Base-by-base conservation (phyloP, 2,329 filamentous ascomycete genomes). In the Sporothrix pseudoabietina region DNA sequence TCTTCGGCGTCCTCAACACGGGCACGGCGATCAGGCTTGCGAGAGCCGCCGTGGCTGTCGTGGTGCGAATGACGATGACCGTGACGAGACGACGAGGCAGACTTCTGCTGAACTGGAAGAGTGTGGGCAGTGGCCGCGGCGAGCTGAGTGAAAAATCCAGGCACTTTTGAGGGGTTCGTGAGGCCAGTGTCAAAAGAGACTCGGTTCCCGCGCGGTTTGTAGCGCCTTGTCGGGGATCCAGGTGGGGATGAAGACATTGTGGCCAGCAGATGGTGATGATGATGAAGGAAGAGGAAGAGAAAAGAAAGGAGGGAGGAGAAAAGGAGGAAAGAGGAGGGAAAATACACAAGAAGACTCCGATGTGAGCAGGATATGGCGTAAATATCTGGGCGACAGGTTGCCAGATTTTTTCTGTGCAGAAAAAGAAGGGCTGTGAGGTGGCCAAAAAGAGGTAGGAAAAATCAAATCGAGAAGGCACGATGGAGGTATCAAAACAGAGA, bases 131-230 rank as follows among this genome's bases (percentile, higher is more conserved):
- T 41, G 1, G 39, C 66, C 3, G 71, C 57, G 2, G 73, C 73
- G 19, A 74, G 57, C 19, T 74, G 55, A 1, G 66, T 39, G 19
- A 74, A 72, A 47, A 74, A 68, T 12, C 55, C 47, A 4, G 73
- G 52, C 14, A 22, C 55, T 32, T 72, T 74, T 9, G 26, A 55
- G 2, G 63, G 10, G 16, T 66, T 68, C 9, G 57, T 9, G 26
- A 39, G 35, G 41, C 57, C 71, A 12, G 71, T 39, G 59, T 73
- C 73, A 54, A 76, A 76, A 0, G 74, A 72, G 12, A 76, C 75
- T 6, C 74, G 76, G 0, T 69, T 75, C 30, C 49, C 41, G n/a
- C 52, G 41, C 5, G n/a, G 8, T 44, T 59, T 72, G 32, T 30
- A 16, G 3, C 22, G 39, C 26, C 49, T 69, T 39, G 59, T 14